Conservation (phyloP, 139 green algal species). For the Closterium sp. region DNA sequence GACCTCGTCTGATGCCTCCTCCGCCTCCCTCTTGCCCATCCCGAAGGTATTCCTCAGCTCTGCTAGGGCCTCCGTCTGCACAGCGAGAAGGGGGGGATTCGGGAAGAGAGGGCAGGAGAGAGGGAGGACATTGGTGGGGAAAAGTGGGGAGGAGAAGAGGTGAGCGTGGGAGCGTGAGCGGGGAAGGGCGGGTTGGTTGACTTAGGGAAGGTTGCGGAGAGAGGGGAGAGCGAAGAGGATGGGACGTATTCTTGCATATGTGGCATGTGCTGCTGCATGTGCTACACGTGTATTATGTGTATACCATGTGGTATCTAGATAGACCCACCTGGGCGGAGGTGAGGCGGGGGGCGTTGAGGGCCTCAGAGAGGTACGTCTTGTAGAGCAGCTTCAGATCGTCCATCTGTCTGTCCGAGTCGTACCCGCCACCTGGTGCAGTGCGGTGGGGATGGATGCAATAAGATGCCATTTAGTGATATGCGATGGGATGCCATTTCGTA, state of each 20-base stretch:
- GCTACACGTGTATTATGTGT: too few species aligned
- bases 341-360: constrained; percentile 38
- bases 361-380: constrained; percentile 69
- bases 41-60: constrained; percentile 71
- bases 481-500: too few species aligned
- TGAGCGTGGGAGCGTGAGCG: too few species aligned
- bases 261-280: too few species aligned
- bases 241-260: too few species aligned
- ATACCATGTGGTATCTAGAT: background rate
- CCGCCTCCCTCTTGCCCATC: constrained; percentile 76
- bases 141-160: too few species aligned
- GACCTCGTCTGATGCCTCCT: constrained; percentile 64
- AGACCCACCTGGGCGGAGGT: constrained; percentile 1
- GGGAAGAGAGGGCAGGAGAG: background rate
- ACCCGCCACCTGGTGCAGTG: constrained; percentile 54
- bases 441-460: too few species aligned
- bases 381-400: constrained; percentile 57
- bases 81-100: background rate
- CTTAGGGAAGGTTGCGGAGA: too few species aligned
- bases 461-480: too few species aligned
- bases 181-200: too few species aligned
- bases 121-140: background rate
- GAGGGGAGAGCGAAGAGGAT: too few species aligned
- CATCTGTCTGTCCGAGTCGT: constrained; percentile 54
- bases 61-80: constrained; percentile 57